Conservation (phyloP, 2,329 filamentous ascomycete genomes). For the Cryphonectria carpinicola region DNA sequence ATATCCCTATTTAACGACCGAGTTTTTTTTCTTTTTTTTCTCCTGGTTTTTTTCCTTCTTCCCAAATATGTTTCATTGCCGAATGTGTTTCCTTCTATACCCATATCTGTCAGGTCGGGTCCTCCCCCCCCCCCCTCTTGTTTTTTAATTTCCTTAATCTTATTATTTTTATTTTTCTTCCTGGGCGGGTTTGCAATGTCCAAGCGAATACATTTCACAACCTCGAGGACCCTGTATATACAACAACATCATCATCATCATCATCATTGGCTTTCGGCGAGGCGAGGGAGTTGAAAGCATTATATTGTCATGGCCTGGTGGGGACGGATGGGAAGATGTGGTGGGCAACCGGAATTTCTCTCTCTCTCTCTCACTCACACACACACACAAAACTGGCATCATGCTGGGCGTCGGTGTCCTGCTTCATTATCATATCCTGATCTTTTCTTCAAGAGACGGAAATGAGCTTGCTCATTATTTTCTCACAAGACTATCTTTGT, state of each 20-base stretch:
- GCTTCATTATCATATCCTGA: constrained; percentile 6
- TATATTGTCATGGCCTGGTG: neutral
- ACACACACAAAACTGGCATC: neutral
- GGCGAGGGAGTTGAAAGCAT: neutral
- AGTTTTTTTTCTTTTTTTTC: constrained; percentile 13
- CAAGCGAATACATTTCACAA: constrained; percentile 6
- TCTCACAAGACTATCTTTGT: neutral
- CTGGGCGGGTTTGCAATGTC: neutral
- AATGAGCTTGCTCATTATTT: neutral
- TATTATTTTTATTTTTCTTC: neutral
- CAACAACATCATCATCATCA: neutral
- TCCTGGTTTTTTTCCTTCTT: neutral
- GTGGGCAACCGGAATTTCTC: constrained; percentile 2
- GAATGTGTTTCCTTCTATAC: constrained; percentile 25
- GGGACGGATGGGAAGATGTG: neutral
- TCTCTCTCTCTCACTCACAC: no score
- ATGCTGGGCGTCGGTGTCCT: constrained; percentile 8
- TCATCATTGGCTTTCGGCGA: constrained; percentile 1
- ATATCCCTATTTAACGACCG: constrained; percentile 19
- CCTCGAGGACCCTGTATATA: constrained; percentile 12
- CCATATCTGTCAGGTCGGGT: constrained; percentile 22
- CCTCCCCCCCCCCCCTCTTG: neutral
- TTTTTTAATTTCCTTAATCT: neutral
- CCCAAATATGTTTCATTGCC: neutral
- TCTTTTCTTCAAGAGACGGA: neutral